Evolutionary conservation across 148 eudicot species (phyloP).

Genomic region (Vaccinium myrtillus): DNA sequence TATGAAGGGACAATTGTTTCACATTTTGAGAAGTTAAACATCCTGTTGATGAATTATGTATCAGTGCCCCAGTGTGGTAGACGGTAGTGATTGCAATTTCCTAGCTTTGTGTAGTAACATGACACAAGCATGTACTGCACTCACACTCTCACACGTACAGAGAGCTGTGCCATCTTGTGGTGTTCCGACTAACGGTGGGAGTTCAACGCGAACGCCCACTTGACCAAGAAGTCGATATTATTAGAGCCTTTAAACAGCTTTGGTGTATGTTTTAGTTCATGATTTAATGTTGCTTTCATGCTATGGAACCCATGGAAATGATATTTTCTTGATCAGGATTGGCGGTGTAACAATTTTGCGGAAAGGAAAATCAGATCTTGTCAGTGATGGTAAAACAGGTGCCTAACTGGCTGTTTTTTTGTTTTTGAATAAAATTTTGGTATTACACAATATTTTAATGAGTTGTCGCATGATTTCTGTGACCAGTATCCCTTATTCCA

Average conservation of each 20-base stretch:
- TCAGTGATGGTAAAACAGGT: conserved; percentile 87
- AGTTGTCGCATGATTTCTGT: background rate
- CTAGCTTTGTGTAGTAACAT: background rate
- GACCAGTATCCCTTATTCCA: background rate
- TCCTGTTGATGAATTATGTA: background rate
- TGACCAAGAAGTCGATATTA: background rate
- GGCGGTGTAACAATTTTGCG: conserved; percentile 76
- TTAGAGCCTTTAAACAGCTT: background rate
- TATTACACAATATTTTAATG: background rate
- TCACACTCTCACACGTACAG: background rate
- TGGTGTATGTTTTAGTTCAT: background rate
- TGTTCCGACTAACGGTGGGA: background rate
- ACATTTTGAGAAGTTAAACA: background rate
- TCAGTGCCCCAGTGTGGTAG: background rate
- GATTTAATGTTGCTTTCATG: background rate
- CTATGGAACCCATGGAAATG: conserved; percentile 7
- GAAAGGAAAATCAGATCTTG: conserved; percentile 83
- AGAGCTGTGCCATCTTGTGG: background rate
- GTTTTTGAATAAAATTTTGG: background rate
- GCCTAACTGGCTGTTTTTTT: conserved; percentile 11
- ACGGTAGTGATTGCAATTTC: background rate
- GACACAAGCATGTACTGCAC: background rate
- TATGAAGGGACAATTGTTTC: background rate
- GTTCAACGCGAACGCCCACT: background rate
- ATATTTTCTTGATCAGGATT: conserved; percentile 50